Evolutionary conservation across 2,329 filamentous ascomycete species (phyloP), one percentile per base, ranked within the genome.

Genomic region (Penicillium janthinellum): DNA sequence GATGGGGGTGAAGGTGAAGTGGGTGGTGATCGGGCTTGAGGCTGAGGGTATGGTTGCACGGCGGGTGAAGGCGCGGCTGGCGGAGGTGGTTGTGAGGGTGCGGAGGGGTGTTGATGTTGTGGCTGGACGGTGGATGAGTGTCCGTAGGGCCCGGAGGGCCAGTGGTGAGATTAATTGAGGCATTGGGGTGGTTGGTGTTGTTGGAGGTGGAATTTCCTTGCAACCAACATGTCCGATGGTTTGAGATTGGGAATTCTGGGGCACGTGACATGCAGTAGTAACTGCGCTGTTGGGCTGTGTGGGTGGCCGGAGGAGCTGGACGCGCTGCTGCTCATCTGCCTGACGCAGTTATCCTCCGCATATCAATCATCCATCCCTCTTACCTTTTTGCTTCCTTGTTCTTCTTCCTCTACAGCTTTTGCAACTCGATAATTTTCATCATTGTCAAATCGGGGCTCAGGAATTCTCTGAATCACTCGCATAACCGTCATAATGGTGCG

Each of bases 81-180:
- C 17, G 2, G 63, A 57, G 54, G 68, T 58, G 57, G 67, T 68
- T 59, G 65, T 63, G 66, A 66, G 69, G 60, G 68, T 64, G 63
- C 60, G 71, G 48, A 57, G 55, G 38, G 66, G 64, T 47, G 54
- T 66, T 20, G 59, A 65, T 57, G 58, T 60, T 25, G 57, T 47
- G 35, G 64, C 56, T 41, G 65, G 75, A 34, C 70, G 70, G 39
- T 69, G 67, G 44, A 68, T 60, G 11, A 78, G 64, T 31, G 71
- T 71, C 63, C 74, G 71, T 55, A 77, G 64, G 59, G 70, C 70
- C 62, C 72, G 67, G 49, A 76, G 73, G 47, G 74, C 68, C 47
- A 76, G 66, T 10, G 73, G 72, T 6, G 73, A 70, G 53, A 72
- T 66, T 56, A 72, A 59, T 31, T 75, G 73, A 10, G 76, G 71